Conservation (phyloP, 345 rosid genomes). For the Abelmoschus esculentus region DNA sequence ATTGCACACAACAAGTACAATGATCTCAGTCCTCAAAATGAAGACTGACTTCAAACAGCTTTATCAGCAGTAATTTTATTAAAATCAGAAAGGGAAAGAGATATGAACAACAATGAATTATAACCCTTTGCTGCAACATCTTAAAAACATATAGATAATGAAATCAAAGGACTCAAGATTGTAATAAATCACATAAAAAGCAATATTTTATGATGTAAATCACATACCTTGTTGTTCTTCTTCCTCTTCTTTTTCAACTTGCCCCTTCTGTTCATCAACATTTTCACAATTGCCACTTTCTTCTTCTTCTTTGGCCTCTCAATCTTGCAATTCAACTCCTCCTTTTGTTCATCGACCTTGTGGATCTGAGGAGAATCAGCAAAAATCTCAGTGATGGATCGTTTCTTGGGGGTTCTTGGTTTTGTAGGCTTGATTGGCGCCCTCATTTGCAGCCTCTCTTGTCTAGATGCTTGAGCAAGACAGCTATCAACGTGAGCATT, state of each 20-base stretch:
- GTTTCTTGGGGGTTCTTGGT: constrained; percentile 38
- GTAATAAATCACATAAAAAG: neutral
- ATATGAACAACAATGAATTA: neutral
- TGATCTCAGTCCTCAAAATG: constrained; percentile 15
- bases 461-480: constrained; percentile 19
- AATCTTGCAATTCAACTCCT: constrained; percentile 7
- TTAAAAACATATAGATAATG: neutral
- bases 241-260: constrained; percentile 17
- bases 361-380: constrained; percentile 41
- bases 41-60: constrained; percentile 25
- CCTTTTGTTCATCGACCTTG: constrained; percentile 1
- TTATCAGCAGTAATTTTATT: constrained; percentile 23
- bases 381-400: constrained; percentile 45
- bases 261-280: constrained; percentile 16
- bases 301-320: constrained; percentile 12
- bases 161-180: neutral
- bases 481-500: constrained; percentile 21
- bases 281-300: constrained; percentile 9
- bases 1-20: constrained; percentile 13
- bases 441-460: constrained; percentile 18
- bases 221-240: constrained; percentile 29
- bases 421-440: constrained; percentile 21
- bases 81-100: neutral
- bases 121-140: neutral
- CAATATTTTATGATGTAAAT: constrained; percentile 18